Evolutionary conservation across 495 filamentous ascomycete species (phyloP).

Genomic region (Pseudomonodictys pantanalensis): DNA sequence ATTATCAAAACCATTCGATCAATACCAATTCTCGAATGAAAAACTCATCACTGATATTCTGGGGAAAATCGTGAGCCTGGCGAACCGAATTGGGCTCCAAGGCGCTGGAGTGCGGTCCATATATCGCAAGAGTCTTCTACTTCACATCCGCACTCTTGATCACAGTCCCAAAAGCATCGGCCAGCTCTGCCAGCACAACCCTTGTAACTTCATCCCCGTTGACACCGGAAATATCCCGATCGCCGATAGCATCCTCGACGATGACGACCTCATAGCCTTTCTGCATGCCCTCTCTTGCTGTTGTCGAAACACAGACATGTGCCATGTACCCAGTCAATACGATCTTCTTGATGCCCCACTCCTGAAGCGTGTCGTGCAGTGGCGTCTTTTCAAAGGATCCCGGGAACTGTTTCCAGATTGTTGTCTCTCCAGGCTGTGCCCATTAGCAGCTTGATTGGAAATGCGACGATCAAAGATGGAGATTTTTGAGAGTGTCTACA

Average conservation of each 20-base stretch:
- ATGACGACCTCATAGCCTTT: slow-evolving; percentile 59
- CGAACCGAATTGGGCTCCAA: no score
- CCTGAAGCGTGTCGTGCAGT: slow-evolving; percentile 40
- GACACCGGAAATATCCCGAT: slow-evolving; percentile 56
- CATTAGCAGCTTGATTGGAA: not conserved
- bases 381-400: slow-evolving; percentile 50
- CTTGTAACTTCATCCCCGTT: slow-evolving; percentile 38
- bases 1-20: no score
- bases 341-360: slow-evolving; percentile 46
- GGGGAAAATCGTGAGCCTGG: no score
- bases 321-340: slow-evolving; percentile 57
- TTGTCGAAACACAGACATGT: slow-evolving; percentile 62
- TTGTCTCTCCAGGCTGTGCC: slow-evolving; percentile 1
- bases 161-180: slow-evolving; percentile 42
- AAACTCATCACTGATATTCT: no score
- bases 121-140: no score
- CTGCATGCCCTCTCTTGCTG: slow-evolving; percentile 53
- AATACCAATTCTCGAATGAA: no score
- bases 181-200: slow-evolving; percentile 39
- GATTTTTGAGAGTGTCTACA: no score
- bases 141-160: slow-evolving; percentile 40
- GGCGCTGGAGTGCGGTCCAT: no score
- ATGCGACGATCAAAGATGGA: not conserved
- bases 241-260: slow-evolving; percentile 56
- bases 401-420: slow-evolving; percentile 48